These are phyloP conservation scores for Exophiala sideris DNA, from an alignment of 2,329 filamentous ascomycete species.

Conservation along the genomic window DNA sequence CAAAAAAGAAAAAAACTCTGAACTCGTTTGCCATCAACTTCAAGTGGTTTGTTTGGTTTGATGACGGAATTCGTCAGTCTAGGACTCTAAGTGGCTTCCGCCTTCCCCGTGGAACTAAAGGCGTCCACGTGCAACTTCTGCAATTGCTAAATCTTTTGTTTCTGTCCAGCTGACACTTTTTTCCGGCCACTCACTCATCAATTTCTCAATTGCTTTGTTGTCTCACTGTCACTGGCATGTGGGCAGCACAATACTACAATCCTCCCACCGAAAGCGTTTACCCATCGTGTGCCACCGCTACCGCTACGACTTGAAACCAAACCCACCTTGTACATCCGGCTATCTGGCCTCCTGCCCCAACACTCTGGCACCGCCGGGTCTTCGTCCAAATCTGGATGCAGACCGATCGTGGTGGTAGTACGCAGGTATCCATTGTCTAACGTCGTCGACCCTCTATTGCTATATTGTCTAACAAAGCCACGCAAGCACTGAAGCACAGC, in stretches of 20 bases:
- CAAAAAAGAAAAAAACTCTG: not conserved
- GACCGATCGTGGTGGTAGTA: not conserved
- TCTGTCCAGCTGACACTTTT: slow-evolving; percentile 12
- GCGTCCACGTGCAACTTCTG: slow-evolving; percentile 5
- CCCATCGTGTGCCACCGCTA: not conserved
- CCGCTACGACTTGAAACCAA: too few species aligned
- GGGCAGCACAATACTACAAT: too few species aligned
- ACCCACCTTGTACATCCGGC: too few species aligned
- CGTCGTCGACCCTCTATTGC: slow-evolving; percentile 5
- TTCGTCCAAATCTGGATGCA: not conserved
- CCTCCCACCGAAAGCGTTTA: too few species aligned
- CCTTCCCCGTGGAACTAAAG: slow-evolving; percentile 5
- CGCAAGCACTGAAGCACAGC: not conserved
- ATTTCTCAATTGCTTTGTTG: not conserved
- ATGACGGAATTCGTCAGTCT: too few species aligned
- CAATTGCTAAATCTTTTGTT: slow-evolving; percentile 1
- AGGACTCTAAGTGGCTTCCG: slow-evolving; percentile 1
- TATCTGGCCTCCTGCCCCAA: not conserved
- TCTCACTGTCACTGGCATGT: too few species aligned
- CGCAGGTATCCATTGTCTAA: not conserved
- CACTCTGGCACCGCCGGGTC: slow-evolving; percentile 2
- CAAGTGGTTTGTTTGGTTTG: not conserved
- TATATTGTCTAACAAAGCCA: not conserved
- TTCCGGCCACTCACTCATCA: not conserved
- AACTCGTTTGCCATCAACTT: not conserved